Evolutionary conservation across 1,284 basidiomycete genomes (phyloP).

Genomic region (Golubevia pallescens): DNA sequence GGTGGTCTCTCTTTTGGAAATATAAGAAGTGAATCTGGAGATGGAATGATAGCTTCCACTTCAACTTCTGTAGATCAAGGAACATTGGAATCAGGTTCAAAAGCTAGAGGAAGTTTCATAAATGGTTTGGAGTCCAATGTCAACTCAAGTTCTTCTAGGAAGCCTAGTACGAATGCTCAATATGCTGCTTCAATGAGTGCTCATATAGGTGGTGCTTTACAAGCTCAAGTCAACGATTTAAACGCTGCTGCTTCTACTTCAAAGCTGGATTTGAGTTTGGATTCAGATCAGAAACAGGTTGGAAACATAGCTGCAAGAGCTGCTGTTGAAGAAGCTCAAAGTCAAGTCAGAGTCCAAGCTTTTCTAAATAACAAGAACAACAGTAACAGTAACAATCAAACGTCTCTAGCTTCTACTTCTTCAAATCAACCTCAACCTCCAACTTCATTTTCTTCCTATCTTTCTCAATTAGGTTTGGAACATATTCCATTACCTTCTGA

Average conservation of each 20-base stretch:
- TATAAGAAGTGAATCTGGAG: not conserved
- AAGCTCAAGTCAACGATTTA: constrained; percentile 6
- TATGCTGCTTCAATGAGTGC: constrained; percentile 43
- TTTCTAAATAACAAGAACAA: constrained; percentile 19
- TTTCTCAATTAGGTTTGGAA: not conserved
- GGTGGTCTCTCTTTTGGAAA: not conserved
- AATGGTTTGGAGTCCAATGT: constrained; percentile 21
- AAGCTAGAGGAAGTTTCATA: constrained; percentile 9
- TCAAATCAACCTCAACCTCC: not conserved
- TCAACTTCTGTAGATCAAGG: not conserved
- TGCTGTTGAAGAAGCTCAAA: constrained; percentile 33
- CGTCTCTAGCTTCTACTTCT: not conserved
- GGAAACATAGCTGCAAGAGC: constrained; percentile 33
- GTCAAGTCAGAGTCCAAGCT: constrained; percentile 30
- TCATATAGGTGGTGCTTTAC: constrained; percentile 25
- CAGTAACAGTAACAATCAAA: not conserved
- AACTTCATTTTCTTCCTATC: constrained; percentile 1
- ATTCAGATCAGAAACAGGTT: constrained; percentile 21
- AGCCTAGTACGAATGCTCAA: constrained; percentile 18
- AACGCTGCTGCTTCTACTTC: not conserved
- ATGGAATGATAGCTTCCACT: no score
- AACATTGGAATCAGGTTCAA: not conserved
- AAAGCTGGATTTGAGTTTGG: not conserved
- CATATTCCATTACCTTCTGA: not conserved
- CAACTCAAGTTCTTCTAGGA: no score